A percentile compares a stretch with the other conserved stretches of the same genome.
phyloP scores from a whole-genome alignment of 176 grass and related monocot species.

The Oryza longistaminata region DNA sequence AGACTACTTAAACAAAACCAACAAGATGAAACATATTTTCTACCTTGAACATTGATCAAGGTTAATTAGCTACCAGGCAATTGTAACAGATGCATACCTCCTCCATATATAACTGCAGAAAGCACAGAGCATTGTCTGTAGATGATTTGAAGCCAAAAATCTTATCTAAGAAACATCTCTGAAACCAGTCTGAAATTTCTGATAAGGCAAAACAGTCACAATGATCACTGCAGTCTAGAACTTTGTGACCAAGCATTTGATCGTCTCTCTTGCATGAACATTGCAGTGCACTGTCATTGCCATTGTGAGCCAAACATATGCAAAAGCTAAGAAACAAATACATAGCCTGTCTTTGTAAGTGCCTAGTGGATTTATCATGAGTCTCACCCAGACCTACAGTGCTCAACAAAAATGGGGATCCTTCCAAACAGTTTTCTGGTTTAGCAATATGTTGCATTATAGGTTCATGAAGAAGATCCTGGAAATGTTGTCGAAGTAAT shows the following conservation, averaged over 20 bases:
- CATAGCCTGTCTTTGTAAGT: constrained; percentile 74
- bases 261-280: constrained; percentile 50
- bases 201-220: constrained; percentile 53
- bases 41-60: background rate
- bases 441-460: constrained; percentile 40
- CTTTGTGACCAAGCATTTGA: constrained; percentile 35
- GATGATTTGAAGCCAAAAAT: constrained; percentile 53
- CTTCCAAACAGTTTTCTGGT: constrained; percentile 56
- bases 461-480: constrained; percentile 59
- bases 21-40: background rate
- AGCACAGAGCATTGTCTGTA: constrained; percentile 57
- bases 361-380: constrained; percentile 47
- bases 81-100: constrained; percentile 61
- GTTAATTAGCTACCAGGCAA: background rate
- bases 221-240: constrained; percentile 48
- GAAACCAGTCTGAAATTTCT: constrained; percentile 84
- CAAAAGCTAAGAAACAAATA: constrained; percentile 72
- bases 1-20: background rate
- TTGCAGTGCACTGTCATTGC: constrained; percentile 38
- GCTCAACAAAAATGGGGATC: constrained; percentile 67
- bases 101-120: constrained; percentile 85
- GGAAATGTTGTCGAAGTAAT: constrained; percentile 63
- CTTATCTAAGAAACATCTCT: constrained; percentile 49
- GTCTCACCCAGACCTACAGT: constrained; percentile 32
- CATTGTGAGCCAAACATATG: constrained; percentile 53